Evolutionary conservation across 2,329 filamentous ascomycete genomes (phyloP).

Genomic region (Exophiala alcalophila): DNA sequence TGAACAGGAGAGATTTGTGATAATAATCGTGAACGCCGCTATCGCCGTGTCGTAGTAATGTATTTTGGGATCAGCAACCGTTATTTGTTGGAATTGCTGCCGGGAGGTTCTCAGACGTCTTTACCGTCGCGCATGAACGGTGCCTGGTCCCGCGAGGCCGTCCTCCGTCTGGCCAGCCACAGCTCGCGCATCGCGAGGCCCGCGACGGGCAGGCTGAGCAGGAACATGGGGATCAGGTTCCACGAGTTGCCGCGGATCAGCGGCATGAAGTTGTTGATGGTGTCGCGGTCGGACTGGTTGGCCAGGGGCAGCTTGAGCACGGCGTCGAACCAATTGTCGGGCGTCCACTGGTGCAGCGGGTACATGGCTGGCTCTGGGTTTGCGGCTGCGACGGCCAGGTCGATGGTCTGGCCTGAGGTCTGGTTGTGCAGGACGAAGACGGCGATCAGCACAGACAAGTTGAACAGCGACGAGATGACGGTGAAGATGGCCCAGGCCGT

Average conservation of each 20-base stretch:
- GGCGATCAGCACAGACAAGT: conserved; percentile 28
- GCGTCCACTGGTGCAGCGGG: conserved; percentile 28
- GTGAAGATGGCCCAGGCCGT: conserved; percentile 26
- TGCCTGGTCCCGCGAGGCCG: too few relatives aligned
- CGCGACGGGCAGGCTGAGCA: conserved; percentile 20
- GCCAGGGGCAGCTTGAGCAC: conserved; percentile 24
- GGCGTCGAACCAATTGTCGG: conserved; percentile 31
- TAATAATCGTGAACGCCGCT: too few relatives aligned
- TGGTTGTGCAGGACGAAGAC: conserved; percentile 26
- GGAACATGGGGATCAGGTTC: conserved; percentile 29
- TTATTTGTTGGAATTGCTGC: too few relatives aligned
- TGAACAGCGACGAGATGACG: conserved; percentile 23
- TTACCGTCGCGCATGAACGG: too few relatives aligned
- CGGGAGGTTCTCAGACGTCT: too few relatives aligned
- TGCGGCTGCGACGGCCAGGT: conserved; percentile 28
- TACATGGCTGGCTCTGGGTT: conserved; percentile 37
- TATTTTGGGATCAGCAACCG: too few relatives aligned
- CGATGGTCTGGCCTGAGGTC: conserved; percentile 27
- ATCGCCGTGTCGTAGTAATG: too few relatives aligned
- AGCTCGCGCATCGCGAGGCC: conserved; percentile 19
- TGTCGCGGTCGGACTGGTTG: conserved; percentile 19
- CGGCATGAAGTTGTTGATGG: conserved; percentile 21
- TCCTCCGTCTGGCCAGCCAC: too few relatives aligned
- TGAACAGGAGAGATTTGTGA: too few relatives aligned
- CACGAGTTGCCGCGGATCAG: conserved; percentile 28